phyloP scores from a whole-genome alignment of 768 basidiomycete genomes.

The Lactifluus echinatus region DNA sequence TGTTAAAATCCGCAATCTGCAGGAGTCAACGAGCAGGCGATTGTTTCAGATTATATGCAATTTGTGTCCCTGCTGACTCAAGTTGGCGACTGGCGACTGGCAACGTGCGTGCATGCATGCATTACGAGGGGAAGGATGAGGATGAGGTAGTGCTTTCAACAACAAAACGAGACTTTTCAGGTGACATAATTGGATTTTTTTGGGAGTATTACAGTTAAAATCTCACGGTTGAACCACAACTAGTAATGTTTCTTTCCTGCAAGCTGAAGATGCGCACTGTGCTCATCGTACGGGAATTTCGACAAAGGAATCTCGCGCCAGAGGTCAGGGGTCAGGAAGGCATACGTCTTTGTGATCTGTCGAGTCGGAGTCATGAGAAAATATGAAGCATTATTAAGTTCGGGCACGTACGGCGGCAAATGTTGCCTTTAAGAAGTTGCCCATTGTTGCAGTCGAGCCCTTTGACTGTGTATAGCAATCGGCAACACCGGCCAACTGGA shows the following conservation, averaged over 20 bases:
- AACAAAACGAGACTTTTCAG: background rate
- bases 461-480: slow-evolving; percentile 98
- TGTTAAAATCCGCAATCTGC: background rate
- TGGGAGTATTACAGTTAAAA: slow-evolving; percentile 11
- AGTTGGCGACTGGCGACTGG: background rate
- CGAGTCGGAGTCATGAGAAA: background rate
- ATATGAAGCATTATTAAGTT: background rate
- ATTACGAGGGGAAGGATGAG: too few species aligned
- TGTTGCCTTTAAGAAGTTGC: slow-evolving; percentile 97
- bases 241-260: slow-evolving; percentile 69
- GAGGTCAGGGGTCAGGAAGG: slow-evolving; percentile 96
- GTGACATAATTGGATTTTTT: slow-evolving; percentile 17
- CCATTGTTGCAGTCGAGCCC: slow-evolving; percentile 98
- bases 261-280: slow-evolving; percentile 86
- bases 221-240: slow-evolving; percentile 14
- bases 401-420: slow-evolving; percentile 68
- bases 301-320: slow-evolving; percentile 92
- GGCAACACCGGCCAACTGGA: slow-evolving; percentile 96
- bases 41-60: background rate
- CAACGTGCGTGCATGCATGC: too few species aligned
- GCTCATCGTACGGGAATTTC: slow-evolving; percentile 90
- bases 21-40: background rate
- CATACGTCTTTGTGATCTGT: slow-evolving; percentile 95
- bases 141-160: too few species aligned
- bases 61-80: background rate